Percentiles rank a stretch among this genome's conserved stretches.
Conservation (phyloP, 2,329 filamentous ascomycete genomes). For the Ceratocystis albifundus region DNA sequence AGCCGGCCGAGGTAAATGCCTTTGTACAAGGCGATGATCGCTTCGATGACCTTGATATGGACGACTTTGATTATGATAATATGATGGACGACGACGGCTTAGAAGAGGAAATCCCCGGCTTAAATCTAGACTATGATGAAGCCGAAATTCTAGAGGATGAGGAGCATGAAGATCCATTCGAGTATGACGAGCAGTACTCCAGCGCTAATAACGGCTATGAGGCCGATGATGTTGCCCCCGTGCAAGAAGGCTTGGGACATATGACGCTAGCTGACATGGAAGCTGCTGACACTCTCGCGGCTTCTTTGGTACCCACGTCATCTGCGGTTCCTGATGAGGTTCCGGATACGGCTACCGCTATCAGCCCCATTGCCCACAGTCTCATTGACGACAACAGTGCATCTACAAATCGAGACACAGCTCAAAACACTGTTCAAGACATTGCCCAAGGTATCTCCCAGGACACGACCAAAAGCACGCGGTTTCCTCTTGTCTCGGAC, state of each 20-base stretch:
- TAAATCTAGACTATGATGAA: slow-evolving; percentile 39
- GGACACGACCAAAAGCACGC: background rate
- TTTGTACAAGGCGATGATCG: slow-evolving; percentile 36
- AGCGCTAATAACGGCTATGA: slow-evolving; percentile 27
- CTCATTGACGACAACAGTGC: background rate
- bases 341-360: background rate
- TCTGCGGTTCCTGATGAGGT: too few relatives aligned
- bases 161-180: slow-evolving; percentile 27
- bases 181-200: slow-evolving; percentile 27
- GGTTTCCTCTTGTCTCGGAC: background rate
- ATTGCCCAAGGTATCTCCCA: background rate
- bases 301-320: background rate
- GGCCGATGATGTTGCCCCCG: slow-evolving; percentile 39
- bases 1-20: slow-evolving; percentile 29
- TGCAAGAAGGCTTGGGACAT: slow-evolving; percentile 22
- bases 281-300: slow-evolving; percentile 1
- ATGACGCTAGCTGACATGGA: slow-evolving; percentile 20
- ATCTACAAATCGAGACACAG: background rate
- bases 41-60: slow-evolving; percentile 44
- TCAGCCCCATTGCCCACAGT: background rate
- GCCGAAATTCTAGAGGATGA: slow-evolving; percentile 33
- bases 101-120: slow-evolving; percentile 55
- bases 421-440: background rate
- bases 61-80: slow-evolving; percentile 52
- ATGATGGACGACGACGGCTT: slow-evolving; percentile 55